Conservation (phyloP, 495 filamentous ascomycete genomes). For the Aspergillus campestris region DNA sequence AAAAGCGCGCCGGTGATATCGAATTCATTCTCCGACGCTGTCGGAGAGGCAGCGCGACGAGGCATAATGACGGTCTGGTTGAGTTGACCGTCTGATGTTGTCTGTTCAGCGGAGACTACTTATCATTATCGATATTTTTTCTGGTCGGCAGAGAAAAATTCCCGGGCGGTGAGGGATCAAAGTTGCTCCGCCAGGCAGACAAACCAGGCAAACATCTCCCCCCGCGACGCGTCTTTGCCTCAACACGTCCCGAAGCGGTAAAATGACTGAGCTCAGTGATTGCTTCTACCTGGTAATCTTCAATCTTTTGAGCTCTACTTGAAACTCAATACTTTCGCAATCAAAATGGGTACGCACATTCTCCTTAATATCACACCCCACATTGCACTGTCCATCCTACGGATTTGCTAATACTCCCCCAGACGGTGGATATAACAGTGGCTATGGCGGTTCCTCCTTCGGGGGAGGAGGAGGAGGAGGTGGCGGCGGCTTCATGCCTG, state of each 20-base stretch:
- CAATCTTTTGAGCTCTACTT: too few species aligned
- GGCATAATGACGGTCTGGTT: conserved; percentile 31
- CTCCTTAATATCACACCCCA: too few species aligned
- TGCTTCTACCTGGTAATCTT: background rate
- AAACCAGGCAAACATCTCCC: conserved; percentile 33
- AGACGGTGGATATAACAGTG: conserved; percentile 26
- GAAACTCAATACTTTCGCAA: too few species aligned
- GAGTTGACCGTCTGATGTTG: background rate
- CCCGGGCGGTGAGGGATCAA: conserved; percentile 34
- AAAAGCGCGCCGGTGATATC: conserved; percentile 83
- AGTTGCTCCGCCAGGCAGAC: conserved; percentile 13
- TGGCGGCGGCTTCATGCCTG: conserved; percentile 60
- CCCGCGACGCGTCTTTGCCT: conserved; percentile 28
- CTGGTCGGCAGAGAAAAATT: conserved; percentile 5
- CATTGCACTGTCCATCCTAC: too few species aligned
- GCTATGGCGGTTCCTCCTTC: conserved; percentile 49
- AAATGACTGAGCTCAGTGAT: conserved; percentile 21
- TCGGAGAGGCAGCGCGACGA: conserved; percentile 66
- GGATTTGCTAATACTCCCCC: background rate
- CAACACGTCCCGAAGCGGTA: conserved; percentile 39
- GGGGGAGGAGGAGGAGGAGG: conserved; percentile 51
- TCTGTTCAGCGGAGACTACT: background rate
- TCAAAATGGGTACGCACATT: too few species aligned
- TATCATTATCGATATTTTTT: conserved; percentile 13
- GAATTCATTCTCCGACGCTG: conserved; percentile 80